Conservation (phyloP, 352 stramenopile genomes). For the Pythium rishiriense region DNA sequence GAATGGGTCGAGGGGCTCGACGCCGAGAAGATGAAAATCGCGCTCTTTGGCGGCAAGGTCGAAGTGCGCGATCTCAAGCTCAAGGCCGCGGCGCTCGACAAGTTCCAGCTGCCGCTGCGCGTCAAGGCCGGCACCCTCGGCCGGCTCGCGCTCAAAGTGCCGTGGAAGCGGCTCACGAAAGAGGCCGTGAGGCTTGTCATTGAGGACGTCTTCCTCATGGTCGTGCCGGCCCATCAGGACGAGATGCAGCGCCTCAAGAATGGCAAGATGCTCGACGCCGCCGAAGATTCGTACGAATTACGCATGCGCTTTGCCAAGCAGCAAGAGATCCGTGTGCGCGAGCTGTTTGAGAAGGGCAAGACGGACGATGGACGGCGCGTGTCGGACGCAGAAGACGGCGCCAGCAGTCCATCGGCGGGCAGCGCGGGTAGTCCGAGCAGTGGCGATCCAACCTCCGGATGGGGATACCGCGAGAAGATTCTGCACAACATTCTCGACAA, state of each 20-base stretch:
- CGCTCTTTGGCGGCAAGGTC: conserved; percentile 79
- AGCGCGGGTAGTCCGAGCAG: conserved; percentile 7
- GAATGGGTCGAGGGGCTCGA: conserved; percentile 86
- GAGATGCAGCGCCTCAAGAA: conserved; percentile 42
- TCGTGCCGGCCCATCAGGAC: conserved; percentile 65
- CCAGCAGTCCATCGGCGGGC: neutral
- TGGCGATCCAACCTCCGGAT: conserved; percentile 54
- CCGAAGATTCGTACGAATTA: conserved; percentile 58
- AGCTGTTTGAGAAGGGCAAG: conserved; percentile 74
- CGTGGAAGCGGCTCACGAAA: conserved; percentile 83
- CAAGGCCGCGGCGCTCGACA: conserved; percentile 63
- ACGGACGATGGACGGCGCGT: conserved; percentile 36
- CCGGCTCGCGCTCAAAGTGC: conserved; percentile 74
- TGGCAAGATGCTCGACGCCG: conserved; percentile 29
- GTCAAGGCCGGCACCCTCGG: conserved; percentile 75
- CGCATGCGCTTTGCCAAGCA: conserved; percentile 77
- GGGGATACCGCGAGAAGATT: conserved; percentile 82
- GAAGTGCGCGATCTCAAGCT: conserved; percentile 81
- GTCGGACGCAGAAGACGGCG: conserved; percentile 25
- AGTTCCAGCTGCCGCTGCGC: conserved; percentile 77
- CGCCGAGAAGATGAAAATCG: conserved; percentile 88
- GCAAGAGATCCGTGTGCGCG: conserved; percentile 75
- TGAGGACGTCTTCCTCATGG: conserved; percentile 74
- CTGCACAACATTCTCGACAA: conserved; percentile 85
- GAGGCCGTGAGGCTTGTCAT: conserved; percentile 75